These are phyloP conservation scores for Colletotrichum sojae DNA, from an alignment of 2,329 filamentous ascomycete genomes.

Conservation along the genomic window DNA sequence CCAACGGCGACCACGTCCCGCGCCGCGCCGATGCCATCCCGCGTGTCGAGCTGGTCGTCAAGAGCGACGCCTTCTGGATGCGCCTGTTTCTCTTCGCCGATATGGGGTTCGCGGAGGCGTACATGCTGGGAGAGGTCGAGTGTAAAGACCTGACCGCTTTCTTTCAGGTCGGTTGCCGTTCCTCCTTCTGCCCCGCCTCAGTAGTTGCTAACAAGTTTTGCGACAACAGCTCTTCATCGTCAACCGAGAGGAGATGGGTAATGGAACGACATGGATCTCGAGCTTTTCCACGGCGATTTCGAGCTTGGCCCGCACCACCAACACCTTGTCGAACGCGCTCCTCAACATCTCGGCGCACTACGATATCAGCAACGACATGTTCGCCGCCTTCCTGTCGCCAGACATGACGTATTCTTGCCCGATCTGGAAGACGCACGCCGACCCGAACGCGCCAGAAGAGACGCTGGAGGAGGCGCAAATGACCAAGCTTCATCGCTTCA, in stretches of 20 bases:
- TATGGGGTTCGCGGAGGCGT: constrained; percentile 82
- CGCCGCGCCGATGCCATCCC: constrained; percentile 54
- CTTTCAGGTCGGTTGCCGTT: constrained; percentile 68
- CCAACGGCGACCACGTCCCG: constrained; percentile 48
- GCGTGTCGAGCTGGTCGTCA: constrained; percentile 70
- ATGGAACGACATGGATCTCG: constrained; percentile 75
- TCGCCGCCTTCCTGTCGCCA: constrained; percentile 79
- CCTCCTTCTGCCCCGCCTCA: neutral
- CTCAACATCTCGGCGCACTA: constrained; percentile 82
- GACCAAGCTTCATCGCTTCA: constrained; percentile 76
- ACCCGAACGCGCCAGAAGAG: constrained; percentile 62
- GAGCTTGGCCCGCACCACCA: constrained; percentile 69
- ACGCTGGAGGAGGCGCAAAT: constrained; percentile 76
- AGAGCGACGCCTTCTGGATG: constrained; percentile 79
- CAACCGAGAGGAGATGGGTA: constrained; percentile 75
- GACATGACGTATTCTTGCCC: constrained; percentile 85
- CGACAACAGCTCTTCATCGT: constrained; percentile 74
- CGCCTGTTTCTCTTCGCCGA: constrained; percentile 78
- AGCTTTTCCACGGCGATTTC: constrained; percentile 70
- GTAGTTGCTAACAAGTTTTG: neutral
- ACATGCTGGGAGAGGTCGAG: constrained; percentile 80
- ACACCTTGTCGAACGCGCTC: constrained; percentile 70
- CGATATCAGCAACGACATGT: constrained; percentile 83
- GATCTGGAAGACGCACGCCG: constrained; percentile 69
- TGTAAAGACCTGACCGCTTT: constrained; percentile 77